These are phyloP conservation scores for Epichloe amarillans DNA, from an alignment of 2,329 filamentous ascomycete genomes.

Conservation along the genomic window DNA sequence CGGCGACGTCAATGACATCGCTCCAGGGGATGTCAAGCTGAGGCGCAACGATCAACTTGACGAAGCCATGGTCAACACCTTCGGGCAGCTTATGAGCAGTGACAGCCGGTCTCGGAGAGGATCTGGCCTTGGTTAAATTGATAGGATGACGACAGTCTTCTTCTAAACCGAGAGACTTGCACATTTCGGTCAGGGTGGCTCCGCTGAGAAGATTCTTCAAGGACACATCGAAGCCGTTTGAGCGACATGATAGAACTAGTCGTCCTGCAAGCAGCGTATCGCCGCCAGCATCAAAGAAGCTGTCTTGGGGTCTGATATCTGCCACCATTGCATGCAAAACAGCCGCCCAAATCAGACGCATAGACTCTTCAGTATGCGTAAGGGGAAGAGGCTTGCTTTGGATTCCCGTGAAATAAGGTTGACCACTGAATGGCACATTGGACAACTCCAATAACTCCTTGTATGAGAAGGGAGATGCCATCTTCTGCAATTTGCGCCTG, in stretches of 20 bases:
- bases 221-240: slow-evolving; percentile 26
- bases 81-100: slow-evolving; percentile 4
- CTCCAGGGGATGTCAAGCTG: slow-evolving; percentile 28
- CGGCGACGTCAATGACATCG: slow-evolving; percentile 33
- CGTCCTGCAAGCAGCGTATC: slow-evolving; percentile 30
- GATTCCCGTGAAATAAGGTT: slow-evolving; percentile 21
- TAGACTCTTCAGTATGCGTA: slow-evolving; percentile 32
- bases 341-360: slow-evolving; percentile 34
- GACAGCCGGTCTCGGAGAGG: slow-evolving; percentile 4
- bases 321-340: slow-evolving; percentile 26
- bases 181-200: slow-evolving; percentile 30
- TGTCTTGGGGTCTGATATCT: slow-evolving; percentile 28
- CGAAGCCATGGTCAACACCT: slow-evolving; percentile 19
- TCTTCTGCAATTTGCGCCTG: slow-evolving; percentile 31
- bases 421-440: slow-evolving; percentile 18
- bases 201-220: slow-evolving; percentile 30
- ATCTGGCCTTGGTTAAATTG: neutral
- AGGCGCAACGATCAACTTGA: slow-evolving; percentile 27
- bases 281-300: slow-evolving; percentile 34
- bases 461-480: slow-evolving; percentile 27
- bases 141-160: slow-evolving; percentile 2
- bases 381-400: slow-evolving; percentile 33
- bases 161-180: slow-evolving; percentile 17
- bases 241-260: slow-evolving; percentile 31
- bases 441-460: slow-evolving; percentile 28